Conservation (phyloP, 2,329 filamentous ascomycete species). For the Trichoderma lentiforme region DNA sequence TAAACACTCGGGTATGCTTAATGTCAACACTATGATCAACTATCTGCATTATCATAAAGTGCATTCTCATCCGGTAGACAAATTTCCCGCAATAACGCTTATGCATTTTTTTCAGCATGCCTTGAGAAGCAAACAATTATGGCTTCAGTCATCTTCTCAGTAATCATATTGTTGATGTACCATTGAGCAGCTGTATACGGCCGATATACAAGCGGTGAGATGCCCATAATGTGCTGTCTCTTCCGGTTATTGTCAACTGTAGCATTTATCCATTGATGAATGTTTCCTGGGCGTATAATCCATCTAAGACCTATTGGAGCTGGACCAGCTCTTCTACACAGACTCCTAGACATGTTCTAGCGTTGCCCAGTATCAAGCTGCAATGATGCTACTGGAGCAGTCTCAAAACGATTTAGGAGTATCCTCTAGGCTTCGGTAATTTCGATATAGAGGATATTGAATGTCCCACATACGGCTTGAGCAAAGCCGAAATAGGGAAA, state of each 20-base stretch:
- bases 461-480: neutral
- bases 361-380: neutral
- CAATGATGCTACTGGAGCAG: neutral
- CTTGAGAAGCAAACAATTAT: neutral
- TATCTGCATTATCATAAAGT: neutral
- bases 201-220: neutral
- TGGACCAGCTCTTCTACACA: neutral
- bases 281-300: neutral
- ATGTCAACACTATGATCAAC: neutral
- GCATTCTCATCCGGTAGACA: neutral
- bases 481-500: neutral
- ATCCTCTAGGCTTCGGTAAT: neutral
- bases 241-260: neutral
- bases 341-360: neutral
- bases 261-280: neutral
- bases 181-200: neutral
- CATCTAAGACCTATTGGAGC: neutral
- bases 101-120: neutral
- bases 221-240: neutral
- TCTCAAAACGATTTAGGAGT: neutral
- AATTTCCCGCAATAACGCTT: neutral
- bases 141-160: neutral
- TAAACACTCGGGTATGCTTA: neutral
- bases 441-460: neutral
- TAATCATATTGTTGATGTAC: neutral